phyloP scores from a whole-genome alignment of 108 stramenopile genomes.

The Cyclotella cryptica region DNA sequence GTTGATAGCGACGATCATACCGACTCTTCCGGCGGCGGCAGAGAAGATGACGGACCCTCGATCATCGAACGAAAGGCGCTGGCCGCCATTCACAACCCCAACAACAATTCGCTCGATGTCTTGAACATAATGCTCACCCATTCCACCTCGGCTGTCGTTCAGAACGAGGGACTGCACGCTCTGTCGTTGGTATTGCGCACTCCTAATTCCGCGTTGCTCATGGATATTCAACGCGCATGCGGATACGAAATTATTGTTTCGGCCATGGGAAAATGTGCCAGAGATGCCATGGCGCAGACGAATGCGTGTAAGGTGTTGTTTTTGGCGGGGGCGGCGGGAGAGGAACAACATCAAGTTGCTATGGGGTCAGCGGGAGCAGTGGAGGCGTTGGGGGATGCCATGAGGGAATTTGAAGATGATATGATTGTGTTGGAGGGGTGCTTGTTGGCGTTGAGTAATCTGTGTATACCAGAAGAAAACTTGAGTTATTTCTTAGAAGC shows the following conservation, averaged over 20 bases:
- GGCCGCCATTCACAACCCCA: slow-evolving; percentile 7
- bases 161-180: slow-evolving; percentile 40
- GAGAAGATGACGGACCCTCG: background rate
- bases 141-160: slow-evolving; percentile 8
- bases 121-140: slow-evolving; percentile 36
- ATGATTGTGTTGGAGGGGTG: slow-evolving; percentile 67
- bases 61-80: background rate
- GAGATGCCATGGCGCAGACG: slow-evolving; percentile 52
- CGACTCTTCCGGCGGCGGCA: background rate
- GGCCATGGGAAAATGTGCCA: slow-evolving; percentile 52
- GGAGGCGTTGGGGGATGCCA: slow-evolving; percentile 53
- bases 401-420: slow-evolving; percentile 57
- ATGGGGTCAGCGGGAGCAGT: slow-evolving; percentile 61
- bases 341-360: slow-evolving; percentile 49
- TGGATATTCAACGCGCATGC: slow-evolving; percentile 34
- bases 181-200: slow-evolving; percentile 41
- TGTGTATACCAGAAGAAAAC: slow-evolving; percentile 57
- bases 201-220: slow-evolving; percentile 35
- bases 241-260: slow-evolving; percentile 50
- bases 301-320: slow-evolving; percentile 67
- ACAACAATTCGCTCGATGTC: slow-evolving; percentile 10
- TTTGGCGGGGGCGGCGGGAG: slow-evolving; percentile 54
- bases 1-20: background rate
- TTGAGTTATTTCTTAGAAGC: slow-evolving; percentile 31
- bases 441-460: slow-evolving; percentile 67